Evolutionary conservation across 164 flowering plant genomes (phyloP).

Genomic region (Echeveria elegans): DNA sequence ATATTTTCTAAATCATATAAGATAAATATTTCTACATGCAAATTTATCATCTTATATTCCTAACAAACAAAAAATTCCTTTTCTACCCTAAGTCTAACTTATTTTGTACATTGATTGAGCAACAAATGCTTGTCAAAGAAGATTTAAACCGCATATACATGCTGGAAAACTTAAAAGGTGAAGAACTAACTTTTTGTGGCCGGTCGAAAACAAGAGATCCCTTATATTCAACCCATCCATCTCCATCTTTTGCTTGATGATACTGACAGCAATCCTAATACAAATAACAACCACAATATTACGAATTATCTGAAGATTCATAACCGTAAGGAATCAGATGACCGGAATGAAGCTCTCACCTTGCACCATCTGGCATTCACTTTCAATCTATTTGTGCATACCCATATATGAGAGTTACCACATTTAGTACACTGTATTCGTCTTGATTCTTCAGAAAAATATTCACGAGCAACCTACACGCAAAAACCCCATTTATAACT

Average conservation of each 20-base stretch:
- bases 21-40: too few species aligned
- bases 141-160: not conserved
- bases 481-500: not conserved
- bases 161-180: not conserved
- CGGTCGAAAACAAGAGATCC: constrained; percentile 54
- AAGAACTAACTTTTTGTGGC: constrained; percentile 56
- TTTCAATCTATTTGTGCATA: constrained; percentile 84
- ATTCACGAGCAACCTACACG: constrained; percentile 54
- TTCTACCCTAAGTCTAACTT: not conserved
- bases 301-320: not conserved
- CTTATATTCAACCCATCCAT: constrained; percentile 96
- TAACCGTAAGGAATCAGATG: not conserved
- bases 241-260: constrained; percentile 98
- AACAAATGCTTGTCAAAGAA: not conserved
- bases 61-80: too few species aligned
- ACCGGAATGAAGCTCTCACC: constrained; percentile 32
- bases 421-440: constrained; percentile 96
- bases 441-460: constrained; percentile 82
- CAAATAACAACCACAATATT: constrained; percentile 14
- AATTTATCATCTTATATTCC: too few species aligned
- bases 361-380: constrained; percentile 99
- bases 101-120: not conserved
- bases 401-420: constrained; percentile 92
- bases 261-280: constrained; percentile 85
- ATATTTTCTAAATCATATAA: too few species aligned